Evolutionary conservation across 805 yeast genomes (phyloP), one percentile per base, ranked within the genome.

Genomic region (Candida awuae): DNA sequence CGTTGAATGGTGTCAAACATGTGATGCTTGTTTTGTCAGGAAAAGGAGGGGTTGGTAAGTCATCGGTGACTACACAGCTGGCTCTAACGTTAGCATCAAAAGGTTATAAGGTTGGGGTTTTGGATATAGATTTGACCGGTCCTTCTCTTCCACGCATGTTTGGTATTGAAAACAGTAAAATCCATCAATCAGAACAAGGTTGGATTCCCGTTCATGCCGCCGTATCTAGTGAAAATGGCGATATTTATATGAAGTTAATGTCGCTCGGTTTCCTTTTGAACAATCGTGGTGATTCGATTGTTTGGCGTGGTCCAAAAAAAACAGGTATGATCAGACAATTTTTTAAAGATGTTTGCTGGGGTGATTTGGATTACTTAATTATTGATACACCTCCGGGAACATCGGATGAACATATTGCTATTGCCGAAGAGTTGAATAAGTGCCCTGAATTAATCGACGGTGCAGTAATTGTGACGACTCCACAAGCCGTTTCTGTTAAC

Each of bases 341-440:
- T 55, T 66, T 94, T 30, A 74, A 76, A 44, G 97, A 92, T 56
- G 95, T 90, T 2, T 74, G 75, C 21, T 92, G 99, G 99, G 95
- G 86, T 0, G 65, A 71, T 20, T 76, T 85, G 40, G 77, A 80
- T 51, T 90, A 84, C 55, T 62, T 90, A 40, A 62, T 92, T 23
- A 87, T 92, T 6, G 99, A 92, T 57, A 92, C 99, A 0, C 99
- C 99, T 1, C 99, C 99, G 0, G 99, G 99, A 0, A 92, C 99
- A 0, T 83, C 95, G 0, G 99, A 92, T 60, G 99, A 92, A 58
- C 99, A 92, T 58, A 92, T 92, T 28, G 87, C 96, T 4, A 82
- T 94, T 28, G 97, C 97, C 5, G 97, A 92, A 55, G 94, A 87
- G 58, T 67, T 92, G 29, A 63, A 81, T 41, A 71, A 63, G 55